phyloP scores from a whole-genome alignment of 2,329 filamentous ascomycete species.

The Fusarium proliferatum region DNA sequence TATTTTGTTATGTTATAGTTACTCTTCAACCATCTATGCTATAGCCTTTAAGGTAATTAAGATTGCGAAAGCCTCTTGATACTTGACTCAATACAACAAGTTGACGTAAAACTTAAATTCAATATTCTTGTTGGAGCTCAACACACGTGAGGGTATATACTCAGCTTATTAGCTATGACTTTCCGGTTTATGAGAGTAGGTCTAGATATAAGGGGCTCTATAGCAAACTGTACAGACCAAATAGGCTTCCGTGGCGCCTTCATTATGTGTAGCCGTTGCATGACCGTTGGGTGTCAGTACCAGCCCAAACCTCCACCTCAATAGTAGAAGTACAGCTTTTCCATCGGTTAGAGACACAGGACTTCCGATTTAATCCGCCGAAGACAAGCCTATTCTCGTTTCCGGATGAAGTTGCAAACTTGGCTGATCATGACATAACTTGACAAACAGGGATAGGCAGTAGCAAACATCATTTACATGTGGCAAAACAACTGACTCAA shows the following conservation, averaged over 20 bases:
- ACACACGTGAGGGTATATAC: too few species aligned
- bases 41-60: neutral
- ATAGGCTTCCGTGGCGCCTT: neutral
- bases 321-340: neutral
- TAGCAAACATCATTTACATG: neutral
- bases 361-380: neutral
- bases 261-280: neutral
- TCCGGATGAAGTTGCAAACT: neutral
- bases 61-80: neutral
- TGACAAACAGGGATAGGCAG: neutral
- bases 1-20: neutral
- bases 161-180: too few species aligned
- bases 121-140: too few species aligned
- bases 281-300: neutral
- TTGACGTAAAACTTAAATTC: too few species aligned
- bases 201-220: neutral
- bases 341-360: neutral
- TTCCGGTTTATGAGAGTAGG: too few species aligned
- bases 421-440: neutral
- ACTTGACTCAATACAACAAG: neutral
- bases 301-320: neutral
- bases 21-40: neutral
- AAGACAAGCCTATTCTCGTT: neutral
- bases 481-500: constrained; percentile 29
- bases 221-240: neutral